These are phyloP conservation scores for Laburnicola sp. DNA, from an alignment of 2,329 filamentous ascomycete genomes.

Conservation along the genomic window DNA sequence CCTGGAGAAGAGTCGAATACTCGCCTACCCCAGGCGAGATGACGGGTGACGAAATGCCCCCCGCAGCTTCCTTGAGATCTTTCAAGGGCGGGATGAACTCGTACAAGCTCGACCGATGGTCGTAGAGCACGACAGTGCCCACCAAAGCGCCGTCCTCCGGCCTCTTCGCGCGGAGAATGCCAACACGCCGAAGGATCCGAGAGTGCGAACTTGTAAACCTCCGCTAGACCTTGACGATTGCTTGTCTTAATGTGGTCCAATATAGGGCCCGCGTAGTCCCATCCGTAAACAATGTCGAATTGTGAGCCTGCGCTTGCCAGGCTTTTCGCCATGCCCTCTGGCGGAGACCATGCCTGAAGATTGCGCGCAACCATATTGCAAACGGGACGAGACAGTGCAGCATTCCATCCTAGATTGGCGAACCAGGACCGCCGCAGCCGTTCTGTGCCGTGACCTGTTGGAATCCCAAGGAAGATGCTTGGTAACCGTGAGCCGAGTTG, in stretches of 20 bases:
- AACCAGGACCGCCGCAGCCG: constrained; percentile 77
- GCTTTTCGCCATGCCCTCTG: constrained; percentile 74
- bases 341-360: constrained; percentile 71
- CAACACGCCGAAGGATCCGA: constrained; percentile 71
- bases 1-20: constrained; percentile 74
- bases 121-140: constrained; percentile 79
- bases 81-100: constrained; percentile 71
- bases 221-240: constrained; percentile 74
- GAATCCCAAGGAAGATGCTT: constrained; percentile 84
- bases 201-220: constrained; percentile 77
- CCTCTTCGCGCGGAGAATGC: constrained; percentile 80
- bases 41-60: constrained; percentile 79
- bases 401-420: constrained; percentile 86
- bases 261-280: constrained; percentile 73
- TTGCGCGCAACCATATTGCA: constrained; percentile 76
- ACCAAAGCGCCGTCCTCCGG: constrained; percentile 68
- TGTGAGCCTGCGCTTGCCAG: constrained; percentile 72
- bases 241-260: constrained; percentile 74
- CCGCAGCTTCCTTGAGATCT: constrained; percentile 61
- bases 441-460: constrained; percentile 64
- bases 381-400: constrained; percentile 62
- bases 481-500: constrained; percentile 82
- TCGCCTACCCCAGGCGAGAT: constrained; percentile 69
- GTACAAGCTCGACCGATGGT: constrained; percentile 67
- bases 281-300: constrained; percentile 82